Evolutionary conservation across 176 grass and related monocot genomes (phyloP).

Genomic region (Typha latifolia): DNA sequence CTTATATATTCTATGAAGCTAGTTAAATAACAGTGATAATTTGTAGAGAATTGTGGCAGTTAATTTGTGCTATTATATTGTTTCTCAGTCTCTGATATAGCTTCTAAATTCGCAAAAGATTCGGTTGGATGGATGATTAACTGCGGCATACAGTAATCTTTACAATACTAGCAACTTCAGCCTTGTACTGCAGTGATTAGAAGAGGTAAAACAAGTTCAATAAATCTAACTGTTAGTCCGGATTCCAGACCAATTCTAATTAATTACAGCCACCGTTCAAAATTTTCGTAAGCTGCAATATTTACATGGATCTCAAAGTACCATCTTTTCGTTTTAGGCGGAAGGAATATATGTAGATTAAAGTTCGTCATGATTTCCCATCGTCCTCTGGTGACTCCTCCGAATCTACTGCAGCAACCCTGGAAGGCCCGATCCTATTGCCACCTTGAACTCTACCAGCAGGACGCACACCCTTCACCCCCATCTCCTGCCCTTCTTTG

Average conservation of each 20-base stretch:
- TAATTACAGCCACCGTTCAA: conserved; percentile 23
- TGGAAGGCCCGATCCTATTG: conserved; percentile 51
- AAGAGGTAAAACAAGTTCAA: conserved; percentile 8
- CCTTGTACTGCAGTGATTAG: neutral
- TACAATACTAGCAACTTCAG: too few relatives aligned
- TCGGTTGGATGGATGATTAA: neutral
- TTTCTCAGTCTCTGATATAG: too few relatives aligned
- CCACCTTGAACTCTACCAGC: conserved; percentile 37
- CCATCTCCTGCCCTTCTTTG: conserved; percentile 25
- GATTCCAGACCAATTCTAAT: conserved; percentile 24
- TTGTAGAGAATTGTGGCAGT: too few relatives aligned
- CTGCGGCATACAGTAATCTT: too few relatives aligned
- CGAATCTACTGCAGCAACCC: conserved; percentile 55
- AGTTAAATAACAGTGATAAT: too few relatives aligned
- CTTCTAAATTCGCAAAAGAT: neutral
- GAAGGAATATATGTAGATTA: conserved; percentile 9
- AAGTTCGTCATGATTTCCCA: conserved; percentile 29
- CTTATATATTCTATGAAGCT: too few relatives aligned
- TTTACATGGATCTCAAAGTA: conserved; percentile 44
- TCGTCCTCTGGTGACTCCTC: conserved; percentile 36
- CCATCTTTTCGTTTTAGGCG: neutral
- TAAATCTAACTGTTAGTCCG: conserved; percentile 24
- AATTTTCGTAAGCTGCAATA: conserved; percentile 30
- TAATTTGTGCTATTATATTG: too few relatives aligned
- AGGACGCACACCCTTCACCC: conserved; percentile 29